Evolutionary conservation across 257 asterid species (phyloP), one percentile per base, ranked within the genome.

Genomic region (Sherardia arvensis): DNA sequence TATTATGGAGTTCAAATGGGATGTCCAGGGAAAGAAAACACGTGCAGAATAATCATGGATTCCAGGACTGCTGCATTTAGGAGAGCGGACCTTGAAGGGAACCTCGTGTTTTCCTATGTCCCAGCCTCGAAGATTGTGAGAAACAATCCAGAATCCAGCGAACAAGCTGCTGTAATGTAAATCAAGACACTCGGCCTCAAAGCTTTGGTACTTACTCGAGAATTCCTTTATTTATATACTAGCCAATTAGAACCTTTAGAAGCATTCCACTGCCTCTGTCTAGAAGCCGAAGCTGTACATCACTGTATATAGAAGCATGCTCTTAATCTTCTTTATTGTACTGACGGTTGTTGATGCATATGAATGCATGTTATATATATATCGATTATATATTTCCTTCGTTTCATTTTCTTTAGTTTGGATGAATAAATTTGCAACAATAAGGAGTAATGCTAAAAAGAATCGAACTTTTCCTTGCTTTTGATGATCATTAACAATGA

Each of bases 1-100:
- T 93, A 93, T 69, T 93, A 62, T 23, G 95, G 88, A 15, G 80
- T 93, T 63, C 70, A 76, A 78, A 71, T 93, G 88, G 96, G 95
- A 63, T 83, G 94, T 22, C 85, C 81, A 26, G 71, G 72, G 22
- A 64, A 83, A 5, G 79, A 66, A 27, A 27, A 43, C 22, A 53
- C 78, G 8, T 93, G 99, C 81, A 87, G 74, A 73, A 83, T 93
- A 22, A 76, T 87, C 73, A 81, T 80, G 87, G 90, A 79, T 62
- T 77, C 80, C 1, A 71, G 69, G 65, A 56, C 78, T 62, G 77
- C 76, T 65, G 73, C 87, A 55, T 83, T 80, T 66, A 75, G 65
- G 66, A 69, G 34, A 51, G 61, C 60, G 0, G 99, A 90, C 58
- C 47, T 23, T 15, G 84, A 85, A 28, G 99, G 96, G 60, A 93